phyloP scores from a whole-genome alignment of 257 asterid species.

The Primulina eburnea region DNA sequence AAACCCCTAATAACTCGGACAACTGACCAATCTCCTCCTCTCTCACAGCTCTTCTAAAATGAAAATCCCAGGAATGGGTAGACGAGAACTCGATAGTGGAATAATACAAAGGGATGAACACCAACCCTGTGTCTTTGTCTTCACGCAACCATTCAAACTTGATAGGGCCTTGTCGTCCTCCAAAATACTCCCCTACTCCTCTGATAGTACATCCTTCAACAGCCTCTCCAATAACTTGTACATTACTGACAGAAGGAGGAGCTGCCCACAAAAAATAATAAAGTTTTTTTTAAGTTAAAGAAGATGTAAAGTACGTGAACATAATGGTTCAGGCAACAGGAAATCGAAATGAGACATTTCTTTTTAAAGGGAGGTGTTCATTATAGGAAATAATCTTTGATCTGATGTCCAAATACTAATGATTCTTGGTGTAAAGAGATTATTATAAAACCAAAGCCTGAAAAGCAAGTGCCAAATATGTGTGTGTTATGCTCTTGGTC shows the following conservation, averaged over 20 bases:
- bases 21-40: too few relatives aligned
- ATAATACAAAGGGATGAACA: constrained; percentile 28
- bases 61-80: too few relatives aligned
- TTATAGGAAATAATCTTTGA: neutral
- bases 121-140: constrained; percentile 76
- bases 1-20: too few relatives aligned
- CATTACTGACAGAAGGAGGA: constrained; percentile 80
- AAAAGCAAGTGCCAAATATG: neutral
- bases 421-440: constrained; percentile 5
- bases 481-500: constrained; percentile 1
- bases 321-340: constrained; percentile 13
- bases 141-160: constrained; percentile 89
- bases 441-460: neutral
- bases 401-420: neutral
- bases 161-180: constrained; percentile 99
- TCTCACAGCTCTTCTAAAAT: too few relatives aligned
- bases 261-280: constrained; percentile 49
- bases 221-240: constrained; percentile 69
- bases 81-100: constrained; percentile 12
- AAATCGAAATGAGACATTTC: constrained; percentile 1
- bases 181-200: constrained; percentile 85
- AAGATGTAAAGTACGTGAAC: neutral
- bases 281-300: neutral
- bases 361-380: neutral
- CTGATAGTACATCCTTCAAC: constrained; percentile 70